Conservation (phyloP, 768 basidiomycete genomes). For the Terana coerulea region DNA sequence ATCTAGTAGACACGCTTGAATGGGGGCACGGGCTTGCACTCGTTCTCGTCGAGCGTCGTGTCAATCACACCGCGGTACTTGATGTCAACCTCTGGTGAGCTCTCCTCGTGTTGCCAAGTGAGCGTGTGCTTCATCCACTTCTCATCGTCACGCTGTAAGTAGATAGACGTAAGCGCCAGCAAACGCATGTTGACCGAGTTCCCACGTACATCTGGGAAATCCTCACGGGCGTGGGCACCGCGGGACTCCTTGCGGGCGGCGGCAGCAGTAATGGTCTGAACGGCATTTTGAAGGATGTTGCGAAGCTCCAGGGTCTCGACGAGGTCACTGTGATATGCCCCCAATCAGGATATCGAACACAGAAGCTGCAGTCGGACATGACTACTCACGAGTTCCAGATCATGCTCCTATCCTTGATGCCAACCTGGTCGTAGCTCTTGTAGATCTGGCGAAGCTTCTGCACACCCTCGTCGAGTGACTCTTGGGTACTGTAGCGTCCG, state of each 20-base stretch:
- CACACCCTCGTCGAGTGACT: constrained; percentile 89
- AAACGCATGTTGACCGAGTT: not conserved
- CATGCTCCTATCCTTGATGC: constrained; percentile 98
- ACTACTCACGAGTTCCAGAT: constrained; percentile 95
- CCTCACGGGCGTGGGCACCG: constrained; percentile 98
- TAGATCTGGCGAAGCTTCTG: constrained; percentile 82
- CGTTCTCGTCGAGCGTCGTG: constrained; percentile 88
- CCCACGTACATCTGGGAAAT: constrained; percentile 80
- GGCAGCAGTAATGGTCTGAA: constrained; percentile 92
- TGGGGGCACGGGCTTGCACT: constrained; percentile 95
- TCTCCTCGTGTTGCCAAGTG: constrained; percentile 81
- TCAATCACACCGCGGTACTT: constrained; percentile 85
- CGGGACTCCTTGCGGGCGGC: constrained; percentile 96
- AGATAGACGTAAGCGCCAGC: not conserved
- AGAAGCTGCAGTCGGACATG: not conserved
- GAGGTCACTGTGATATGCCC: constrained; percentile 61
- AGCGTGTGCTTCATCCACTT: constrained; percentile 96
- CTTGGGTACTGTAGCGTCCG: constrained; percentile 60
- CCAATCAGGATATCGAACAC: not conserved
- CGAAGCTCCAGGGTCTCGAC: constrained; percentile 96
- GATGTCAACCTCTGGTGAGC: constrained; percentile 81
- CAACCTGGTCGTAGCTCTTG: constrained; percentile 84
- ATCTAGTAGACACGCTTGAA: constrained; percentile 92
- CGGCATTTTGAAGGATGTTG: constrained; percentile 91
- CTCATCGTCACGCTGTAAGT: constrained; percentile 78